These are phyloP conservation scores for Litsea cubeba DNA, from an alignment of 164 flowering plant genomes.

Conservation along the genomic window DNA sequence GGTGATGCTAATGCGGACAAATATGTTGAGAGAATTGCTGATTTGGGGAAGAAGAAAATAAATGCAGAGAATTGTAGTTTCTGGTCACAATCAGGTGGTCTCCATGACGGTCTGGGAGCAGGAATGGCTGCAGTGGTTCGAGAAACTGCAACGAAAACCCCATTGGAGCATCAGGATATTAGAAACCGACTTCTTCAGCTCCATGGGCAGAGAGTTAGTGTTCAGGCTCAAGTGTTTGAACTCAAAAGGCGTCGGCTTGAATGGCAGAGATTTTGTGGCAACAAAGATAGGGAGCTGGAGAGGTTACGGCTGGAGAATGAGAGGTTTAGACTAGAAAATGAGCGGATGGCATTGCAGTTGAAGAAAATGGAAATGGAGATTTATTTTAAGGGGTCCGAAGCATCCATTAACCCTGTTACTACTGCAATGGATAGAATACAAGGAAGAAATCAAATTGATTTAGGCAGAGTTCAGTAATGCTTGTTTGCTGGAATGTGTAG, in stretches of 20 bases:
- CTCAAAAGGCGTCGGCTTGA: conserved; percentile 46
- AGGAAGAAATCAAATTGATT: conserved; percentile 31
- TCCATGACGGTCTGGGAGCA: conserved; percentile 14
- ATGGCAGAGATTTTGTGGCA: conserved; percentile 52
- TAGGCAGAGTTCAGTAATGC: conserved; percentile 25
- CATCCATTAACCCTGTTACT: conserved; percentile 16
- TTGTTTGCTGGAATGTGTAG: not conserved
- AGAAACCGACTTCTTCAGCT: conserved; percentile 29
- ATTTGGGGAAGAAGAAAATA: conserved; percentile 10
- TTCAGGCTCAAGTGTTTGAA: conserved; percentile 42
- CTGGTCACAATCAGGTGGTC: conserved; percentile 11
- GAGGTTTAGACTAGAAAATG: conserved; percentile 47
- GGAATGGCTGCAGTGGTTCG: conserved; percentile 30
- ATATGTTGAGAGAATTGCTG: conserved; percentile 18
- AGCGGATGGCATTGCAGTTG: conserved; percentile 38
- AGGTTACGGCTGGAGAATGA: conserved; percentile 50
- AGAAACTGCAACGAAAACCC: conserved; percentile 28
- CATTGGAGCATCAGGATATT: conserved; percentile 30
- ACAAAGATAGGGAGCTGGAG: conserved; percentile 59
- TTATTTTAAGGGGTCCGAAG: conserved; percentile 25
- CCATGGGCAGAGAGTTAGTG: conserved; percentile 31
- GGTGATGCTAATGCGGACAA: conserved; percentile 24
- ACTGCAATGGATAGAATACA: conserved; percentile 21
- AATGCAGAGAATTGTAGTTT: conserved; percentile 17
- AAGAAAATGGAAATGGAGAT: conserved; percentile 38